phyloP scores from a whole-genome alignment of 345 rosid genomes.

The Euphorbia tirucalli region DNA sequence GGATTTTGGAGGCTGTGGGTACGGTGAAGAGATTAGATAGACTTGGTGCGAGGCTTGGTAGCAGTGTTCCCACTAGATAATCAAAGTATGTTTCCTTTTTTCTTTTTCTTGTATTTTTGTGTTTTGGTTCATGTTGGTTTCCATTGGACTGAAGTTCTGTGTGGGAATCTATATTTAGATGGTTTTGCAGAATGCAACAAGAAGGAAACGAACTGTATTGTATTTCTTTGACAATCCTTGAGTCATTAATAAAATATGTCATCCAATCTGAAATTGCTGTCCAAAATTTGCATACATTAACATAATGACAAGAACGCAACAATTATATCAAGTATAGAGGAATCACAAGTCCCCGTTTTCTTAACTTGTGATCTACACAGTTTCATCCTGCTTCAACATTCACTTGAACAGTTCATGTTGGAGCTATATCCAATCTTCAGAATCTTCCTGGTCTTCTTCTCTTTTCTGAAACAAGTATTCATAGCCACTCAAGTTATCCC shows the following conservation, averaged over 20 bases:
- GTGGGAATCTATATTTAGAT: neutral
- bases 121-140: neutral
- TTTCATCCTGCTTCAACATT: neutral
- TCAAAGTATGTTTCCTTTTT: neutral
- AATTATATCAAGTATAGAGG: neutral
- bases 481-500: constrained; percentile 9
- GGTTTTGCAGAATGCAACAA: constrained; percentile 4
- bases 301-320: too few relatives aligned
- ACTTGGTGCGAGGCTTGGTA: constrained; percentile 73
- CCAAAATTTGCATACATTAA: neutral
- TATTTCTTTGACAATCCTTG: neutral
- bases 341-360: neutral
- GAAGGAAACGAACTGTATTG: neutral
- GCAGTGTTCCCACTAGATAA: constrained; percentile 27
- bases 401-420: neutral
- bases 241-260: neutral
- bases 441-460: constrained; percentile 1
- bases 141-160: neutral
- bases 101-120: neutral
- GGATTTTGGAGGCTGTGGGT: constrained; percentile 62
- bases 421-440: neutral
- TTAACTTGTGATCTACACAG: neutral
- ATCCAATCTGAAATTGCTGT: neutral
- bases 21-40: constrained; percentile 64
- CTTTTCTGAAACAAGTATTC: constrained; percentile 1